Evolutionary conservation across 2,329 filamentous ascomycete species (phyloP).

Genomic region (Colletotrichum sansevieriae): DNA sequence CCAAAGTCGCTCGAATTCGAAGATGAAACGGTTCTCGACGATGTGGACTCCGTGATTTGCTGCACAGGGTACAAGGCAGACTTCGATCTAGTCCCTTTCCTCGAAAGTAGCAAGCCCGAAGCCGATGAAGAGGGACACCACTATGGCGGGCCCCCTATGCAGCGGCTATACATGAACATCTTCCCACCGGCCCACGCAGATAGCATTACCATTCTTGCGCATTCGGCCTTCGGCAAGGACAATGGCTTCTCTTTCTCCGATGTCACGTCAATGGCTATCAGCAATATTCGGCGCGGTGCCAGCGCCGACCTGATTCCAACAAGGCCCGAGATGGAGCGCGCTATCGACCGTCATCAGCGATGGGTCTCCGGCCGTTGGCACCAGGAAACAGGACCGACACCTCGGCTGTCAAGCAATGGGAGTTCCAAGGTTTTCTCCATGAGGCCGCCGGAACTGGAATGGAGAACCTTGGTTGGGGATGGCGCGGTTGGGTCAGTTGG

Average conservation of each 20-base stretch:
- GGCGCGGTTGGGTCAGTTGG: constrained; percentile 58
- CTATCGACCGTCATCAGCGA: constrained; percentile 46
- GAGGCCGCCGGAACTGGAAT: constrained; percentile 56
- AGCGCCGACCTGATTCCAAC: constrained; percentile 48
- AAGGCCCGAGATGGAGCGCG: constrained; percentile 46
- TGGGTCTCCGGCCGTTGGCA: constrained; percentile 46
- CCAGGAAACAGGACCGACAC: constrained; percentile 42
- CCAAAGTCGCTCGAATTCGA: constrained; percentile 44
- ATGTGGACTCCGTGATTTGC: constrained; percentile 47
- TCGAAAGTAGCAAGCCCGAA: constrained; percentile 44
- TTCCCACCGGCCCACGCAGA: constrained; percentile 55
- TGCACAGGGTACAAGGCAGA: constrained; percentile 48
- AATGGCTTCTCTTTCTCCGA: constrained; percentile 52
- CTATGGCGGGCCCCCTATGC: constrained; percentile 48
- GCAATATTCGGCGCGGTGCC: constrained; percentile 54
- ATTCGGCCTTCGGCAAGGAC: constrained; percentile 48
- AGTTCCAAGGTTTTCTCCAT: constrained; percentile 53
- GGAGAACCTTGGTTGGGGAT: constrained; percentile 57
- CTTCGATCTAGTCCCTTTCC: constrained; percentile 43
- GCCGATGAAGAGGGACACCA: constrained; percentile 38
- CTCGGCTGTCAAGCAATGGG: constrained; percentile 47
- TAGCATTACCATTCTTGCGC: constrained; percentile 52
- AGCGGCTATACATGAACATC: constrained; percentile 55
- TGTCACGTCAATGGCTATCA: constrained; percentile 54
- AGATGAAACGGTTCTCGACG: constrained; percentile 46